Evolutionary conservation across 768 basidiomycete genomes (phyloP), one percentile per base, ranked within the genome.

Genomic region (Psilocybe tampanensis): DNA sequence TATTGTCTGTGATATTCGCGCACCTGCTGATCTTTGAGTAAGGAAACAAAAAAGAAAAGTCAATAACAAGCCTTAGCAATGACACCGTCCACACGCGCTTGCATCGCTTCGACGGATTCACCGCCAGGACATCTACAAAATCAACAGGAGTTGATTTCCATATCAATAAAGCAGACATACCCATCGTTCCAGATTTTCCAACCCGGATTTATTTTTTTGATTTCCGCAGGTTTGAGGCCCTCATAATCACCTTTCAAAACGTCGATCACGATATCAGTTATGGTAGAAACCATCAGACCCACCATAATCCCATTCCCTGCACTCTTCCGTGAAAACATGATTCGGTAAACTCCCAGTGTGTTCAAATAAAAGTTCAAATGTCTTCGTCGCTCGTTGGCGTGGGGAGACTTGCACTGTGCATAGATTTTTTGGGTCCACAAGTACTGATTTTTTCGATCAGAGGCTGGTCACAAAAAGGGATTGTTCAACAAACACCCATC

Each of bases 151-250:
- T 52, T 29, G 43, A 47, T n/a, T 8, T 32, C 21, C 23, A 24
- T 44, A 19, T 17, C 3, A 8, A 24, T 22, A 22, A 11, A 36
- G 21, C 39, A 43, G 9, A 71, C 78, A 33, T 68, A 88, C 88
- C 92, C 94, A 65, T 95, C 89, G 39, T 70, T 80, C 92, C 93
- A 96, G 64, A 95, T 94, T n/a, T 69, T 65, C 94, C 94, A 98
- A 3, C 75, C 64, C 11, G 78, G 73, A 39, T 79, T 81, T 54
- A 74, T 79, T 47, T 78, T 78, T 59, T 85, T 75, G 63, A 96
- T 96, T 63, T 96, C 91, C n/a, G 83, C 74, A n/a, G 86, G 76
- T 23, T 81, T 69, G 41, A 95, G 81, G 5, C 94, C 95, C 68
- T 96, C 95, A 66, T 92, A 97, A 8, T 91, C 84, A 9, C 95